Evolutionary conservation across 768 basidiomycete species (phyloP).

Genomic region (Cystofilobasidium ferigula): DNA sequence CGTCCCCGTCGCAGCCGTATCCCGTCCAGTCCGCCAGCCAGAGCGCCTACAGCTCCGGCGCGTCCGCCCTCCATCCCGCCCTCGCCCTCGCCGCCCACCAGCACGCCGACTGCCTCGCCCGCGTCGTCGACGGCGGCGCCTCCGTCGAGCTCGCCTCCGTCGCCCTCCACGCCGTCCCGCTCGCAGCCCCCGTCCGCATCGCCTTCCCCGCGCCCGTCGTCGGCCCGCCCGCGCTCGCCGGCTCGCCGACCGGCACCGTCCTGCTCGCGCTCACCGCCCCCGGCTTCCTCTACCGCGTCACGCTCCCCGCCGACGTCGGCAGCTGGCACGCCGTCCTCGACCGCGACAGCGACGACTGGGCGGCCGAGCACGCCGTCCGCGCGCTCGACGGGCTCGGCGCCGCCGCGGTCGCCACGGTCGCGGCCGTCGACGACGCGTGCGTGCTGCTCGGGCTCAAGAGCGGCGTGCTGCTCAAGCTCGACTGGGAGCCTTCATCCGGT

Average conservation of each 20-base stretch:
- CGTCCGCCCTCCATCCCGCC: background rate
- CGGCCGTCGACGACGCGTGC: constrained; percentile 28
- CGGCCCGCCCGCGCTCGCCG: constrained; percentile 54
- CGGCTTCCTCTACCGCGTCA: constrained; percentile 63
- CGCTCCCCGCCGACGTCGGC: constrained; percentile 44
- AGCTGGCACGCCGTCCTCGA: constrained; percentile 9
- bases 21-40: background rate
- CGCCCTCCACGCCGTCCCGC: constrained; percentile 29
- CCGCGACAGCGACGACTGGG: constrained; percentile 39
- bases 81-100: background rate
- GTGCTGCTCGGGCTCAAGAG: constrained; percentile 29
- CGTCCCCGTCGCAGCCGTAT: background rate
- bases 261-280: constrained; percentile 56
- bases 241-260: constrained; percentile 46
- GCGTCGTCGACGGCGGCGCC: constrained; percentile 61
- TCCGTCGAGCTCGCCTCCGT: constrained; percentile 70
- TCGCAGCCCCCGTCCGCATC: constrained; percentile 60
- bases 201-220: constrained; percentile 61
- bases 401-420: constrained; percentile 39
- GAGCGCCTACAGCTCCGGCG: background rate
- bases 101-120: constrained; percentile 46
- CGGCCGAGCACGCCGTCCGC: constrained; percentile 58
- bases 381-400: constrained; percentile 40
- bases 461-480: constrained; percentile 27
- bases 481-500: constrained; percentile 9